Base-by-base conservation (phyloP, 148 eudicot species). In the Nepenthes gracilis region DNA sequence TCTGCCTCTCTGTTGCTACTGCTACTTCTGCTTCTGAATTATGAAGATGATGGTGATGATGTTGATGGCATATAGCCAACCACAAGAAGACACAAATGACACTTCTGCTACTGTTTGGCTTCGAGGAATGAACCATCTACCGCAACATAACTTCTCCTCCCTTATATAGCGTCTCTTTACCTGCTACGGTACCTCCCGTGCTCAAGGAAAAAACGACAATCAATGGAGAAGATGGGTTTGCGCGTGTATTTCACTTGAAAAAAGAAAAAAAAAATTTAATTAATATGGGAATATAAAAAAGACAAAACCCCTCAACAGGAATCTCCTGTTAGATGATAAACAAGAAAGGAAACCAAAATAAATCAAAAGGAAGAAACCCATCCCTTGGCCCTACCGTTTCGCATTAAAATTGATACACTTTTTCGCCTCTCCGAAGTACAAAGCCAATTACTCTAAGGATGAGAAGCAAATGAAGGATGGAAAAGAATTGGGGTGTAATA, bases 221-320 rank as follows among this genome's bases (percentile, higher is more conserved):
- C 45, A 40, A 23, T 23, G 4, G 45, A 40, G 8, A 40, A 40
- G 8, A 40, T 40, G 45, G 11, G 12, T 5, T 49, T 5, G 53
- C 11, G 12, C 23, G 23, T 23, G 23, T 23, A 23, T 23, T 23
- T 23, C 23, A 23, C 23, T 23, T 23, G 0, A 23, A 12, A 14
- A 38, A 43, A 35, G 43, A 12, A 23, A 58, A 35, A 33, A 6
- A 36, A 43, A 4, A 1, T 64, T 32, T 9, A 48, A 33, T 9
- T 48, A 59, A 15, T 33, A 15, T 62, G 8, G 38, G 43, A 33
- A 54, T 35, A 53, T 68, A 47, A 63, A 63, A 70, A 62, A 71
- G 60, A 56, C 63, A 59, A 58, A 78, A 68, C 74, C 74, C 23
- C 76, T 66, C 70, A 74, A 62, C 77, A 78, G 54, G 78, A 82